These are phyloP conservation scores for Cicer judaicum DNA, from an alignment of 306 rosid species.

Conservation along the genomic window DNA sequence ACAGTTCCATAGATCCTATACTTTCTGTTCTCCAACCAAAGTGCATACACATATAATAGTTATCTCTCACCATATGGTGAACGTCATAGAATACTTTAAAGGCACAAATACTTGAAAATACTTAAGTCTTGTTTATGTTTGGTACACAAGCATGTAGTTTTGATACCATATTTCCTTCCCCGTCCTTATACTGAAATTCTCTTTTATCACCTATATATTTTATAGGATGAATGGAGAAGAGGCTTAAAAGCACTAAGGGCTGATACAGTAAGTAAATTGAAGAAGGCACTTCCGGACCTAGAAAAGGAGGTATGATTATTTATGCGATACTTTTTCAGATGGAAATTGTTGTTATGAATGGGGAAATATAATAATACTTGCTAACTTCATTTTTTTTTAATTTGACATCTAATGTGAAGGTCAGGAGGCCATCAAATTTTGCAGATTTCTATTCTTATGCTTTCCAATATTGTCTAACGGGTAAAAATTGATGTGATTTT, in stretches of 20 bases:
- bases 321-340: conserved; percentile 18
- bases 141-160: conserved; percentile 21
- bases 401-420: conserved; percentile 59
- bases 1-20: background rate
- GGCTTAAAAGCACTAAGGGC: conserved; percentile 90
- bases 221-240: conserved; percentile 95
- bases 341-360: conserved; percentile 13
- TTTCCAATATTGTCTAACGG: conserved; percentile 95
- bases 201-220: conserved; percentile 30
- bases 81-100: background rate
- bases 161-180: conserved; percentile 22
- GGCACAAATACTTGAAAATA: background rate
- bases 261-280: conserved; percentile 81
- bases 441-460: conserved; percentile 89
- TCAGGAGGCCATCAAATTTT: conserved; percentile 81
- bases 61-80: background rate
- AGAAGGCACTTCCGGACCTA: conserved; percentile 89
- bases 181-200: conserved; percentile 39
- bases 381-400: conserved; percentile 43
- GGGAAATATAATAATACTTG: conserved; percentile 22
- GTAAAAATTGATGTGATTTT: conserved; percentile 49
- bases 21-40: background rate
- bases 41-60: background rate
- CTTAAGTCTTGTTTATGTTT: background rate
- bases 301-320: conserved; percentile 82